Conservation (phyloP, 805 yeast genomes). For the Wickerhamiella bombiphila region DNA sequence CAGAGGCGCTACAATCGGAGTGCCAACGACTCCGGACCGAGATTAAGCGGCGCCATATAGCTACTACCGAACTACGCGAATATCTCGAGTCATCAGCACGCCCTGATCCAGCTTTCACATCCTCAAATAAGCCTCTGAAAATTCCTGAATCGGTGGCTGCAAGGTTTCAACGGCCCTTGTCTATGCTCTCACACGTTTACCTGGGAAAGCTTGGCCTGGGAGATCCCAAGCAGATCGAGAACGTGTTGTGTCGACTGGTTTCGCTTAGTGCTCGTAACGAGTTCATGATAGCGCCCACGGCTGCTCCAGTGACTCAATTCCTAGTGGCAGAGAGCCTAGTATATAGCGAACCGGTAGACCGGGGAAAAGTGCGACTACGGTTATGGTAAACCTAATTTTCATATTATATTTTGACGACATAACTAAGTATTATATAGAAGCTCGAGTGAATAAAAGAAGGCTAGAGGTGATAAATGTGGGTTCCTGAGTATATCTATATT, state of each 20-base stretch:
- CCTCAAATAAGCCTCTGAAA: not conserved
- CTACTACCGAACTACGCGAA: not conserved
- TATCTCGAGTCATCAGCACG: not conserved
- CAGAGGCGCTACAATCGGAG: not conserved
- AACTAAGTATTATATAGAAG: not conserved
- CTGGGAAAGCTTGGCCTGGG: constrained; percentile 6
- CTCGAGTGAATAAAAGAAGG: no score
- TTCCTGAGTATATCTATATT: no score
- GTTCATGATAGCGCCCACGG: constrained; percentile 9
- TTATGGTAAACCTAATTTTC: not conserved
- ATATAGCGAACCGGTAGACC: constrained; percentile 5
- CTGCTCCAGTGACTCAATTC: constrained; percentile 7
- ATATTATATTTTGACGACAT: not conserved
- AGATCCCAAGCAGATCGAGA: not conserved
- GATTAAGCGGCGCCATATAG: not conserved
- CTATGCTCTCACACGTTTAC: constrained; percentile 3
- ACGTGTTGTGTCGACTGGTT: constrained; percentile 6
- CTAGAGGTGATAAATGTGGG: no score
- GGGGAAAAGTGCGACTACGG: constrained; percentile 5
- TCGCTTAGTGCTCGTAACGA: constrained; percentile 6
- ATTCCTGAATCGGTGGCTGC: no score
- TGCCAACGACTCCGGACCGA: not conserved
- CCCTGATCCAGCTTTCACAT: not conserved
- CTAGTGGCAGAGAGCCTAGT: constrained; percentile 9
- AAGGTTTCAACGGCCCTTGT: not conserved